Conservation (phyloP, 2,329 filamentous ascomycete genomes). For the Cladophialophora yegresii region DNA sequence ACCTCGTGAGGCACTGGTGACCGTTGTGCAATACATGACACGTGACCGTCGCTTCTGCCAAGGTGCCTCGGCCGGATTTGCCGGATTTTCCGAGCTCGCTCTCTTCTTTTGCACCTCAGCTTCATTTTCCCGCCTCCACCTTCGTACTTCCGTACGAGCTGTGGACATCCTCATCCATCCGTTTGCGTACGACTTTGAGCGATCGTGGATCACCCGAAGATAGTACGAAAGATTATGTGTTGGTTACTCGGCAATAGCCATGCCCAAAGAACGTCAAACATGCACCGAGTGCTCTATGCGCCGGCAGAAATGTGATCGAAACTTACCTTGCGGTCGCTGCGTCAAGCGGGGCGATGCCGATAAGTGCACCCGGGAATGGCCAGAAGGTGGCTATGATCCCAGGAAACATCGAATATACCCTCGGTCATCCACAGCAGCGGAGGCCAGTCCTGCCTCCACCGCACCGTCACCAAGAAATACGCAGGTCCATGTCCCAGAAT, state of each 20-base stretch:
- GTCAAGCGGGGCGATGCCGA: constrained; percentile 44
- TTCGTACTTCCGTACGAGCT: constrained; percentile 19
- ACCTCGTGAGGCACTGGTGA: neutral
- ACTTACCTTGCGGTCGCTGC: constrained; percentile 46
- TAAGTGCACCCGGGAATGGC: constrained; percentile 40
- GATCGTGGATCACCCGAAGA: neutral
- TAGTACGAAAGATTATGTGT: constrained; percentile 22
- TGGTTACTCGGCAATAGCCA: constrained; percentile 5
- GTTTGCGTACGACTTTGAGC: constrained; percentile 21
- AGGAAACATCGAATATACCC: constrained; percentile 36
- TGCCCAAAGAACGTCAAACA: constrained; percentile 36
- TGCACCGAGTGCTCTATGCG: constrained; percentile 38
- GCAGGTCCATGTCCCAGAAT: constrained; percentile 6
- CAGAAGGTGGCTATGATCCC: constrained; percentile 35
- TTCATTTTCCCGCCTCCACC: constrained; percentile 16
- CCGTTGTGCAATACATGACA: neutral
- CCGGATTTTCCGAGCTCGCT: neutral
- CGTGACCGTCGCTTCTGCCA: neutral
- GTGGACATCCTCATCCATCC: constrained; percentile 5
- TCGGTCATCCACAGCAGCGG: constrained; percentile 21
- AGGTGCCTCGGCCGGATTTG: neutral
- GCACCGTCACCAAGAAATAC: constrained; percentile 12
- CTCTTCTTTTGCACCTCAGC: constrained; percentile 17
- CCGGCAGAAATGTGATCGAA: constrained; percentile 44
- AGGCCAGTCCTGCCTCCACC: constrained; percentile 12